Percentiles rank a stretch among this genome's conserved stretches.
Conservation (phyloP, 257 asterid genomes). For the Solanum neorickii region DNA sequence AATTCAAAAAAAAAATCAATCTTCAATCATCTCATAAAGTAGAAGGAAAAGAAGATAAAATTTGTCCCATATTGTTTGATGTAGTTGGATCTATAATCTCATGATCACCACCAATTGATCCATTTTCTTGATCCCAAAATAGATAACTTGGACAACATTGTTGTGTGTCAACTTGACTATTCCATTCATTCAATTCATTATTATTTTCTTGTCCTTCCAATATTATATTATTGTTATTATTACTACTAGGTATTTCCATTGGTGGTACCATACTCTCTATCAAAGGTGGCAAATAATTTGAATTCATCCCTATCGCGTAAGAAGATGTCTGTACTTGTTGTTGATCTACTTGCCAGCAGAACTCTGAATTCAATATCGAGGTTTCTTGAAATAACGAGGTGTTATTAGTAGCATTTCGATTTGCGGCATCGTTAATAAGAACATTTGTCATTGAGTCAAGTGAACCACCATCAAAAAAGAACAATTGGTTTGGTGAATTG, state of each 20-base stretch:
- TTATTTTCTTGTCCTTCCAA: background rate
- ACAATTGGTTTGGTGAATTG: constrained; percentile 29
- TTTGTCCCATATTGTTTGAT: constrained; percentile 28
- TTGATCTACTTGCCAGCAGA: constrained; percentile 41
- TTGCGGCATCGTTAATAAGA: background rate
- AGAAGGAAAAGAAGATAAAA: constrained; percentile 50
- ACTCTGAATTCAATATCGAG: constrained; percentile 1
- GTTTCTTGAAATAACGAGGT: constrained; percentile 39
- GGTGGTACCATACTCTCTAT: constrained; percentile 36
- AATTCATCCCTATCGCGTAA: background rate
- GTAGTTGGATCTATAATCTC: constrained; percentile 21
- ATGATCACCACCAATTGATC: constrained; percentile 32
- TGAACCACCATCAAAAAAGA: constrained; percentile 42
- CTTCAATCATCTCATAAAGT: constrained; percentile 19
- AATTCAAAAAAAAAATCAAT: background rate
- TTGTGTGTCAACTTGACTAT: constrained; percentile 21
- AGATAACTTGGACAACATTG: constrained; percentile 45
- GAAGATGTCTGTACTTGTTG: constrained; percentile 5
- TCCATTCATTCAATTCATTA: constrained; percentile 36
- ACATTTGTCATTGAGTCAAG: constrained; percentile 5
- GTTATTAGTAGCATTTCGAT: background rate
- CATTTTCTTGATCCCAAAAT: constrained; percentile 64
- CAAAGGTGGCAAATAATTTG: constrained; percentile 31
- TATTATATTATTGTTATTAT: constrained; percentile 6
- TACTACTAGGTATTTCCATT: constrained; percentile 14